A percentile compares a stretch with the other conserved stretches of the same genome.
Conservation (phyloP, 78 protist genomes). For the Chrysochromulina tobinii region DNA sequence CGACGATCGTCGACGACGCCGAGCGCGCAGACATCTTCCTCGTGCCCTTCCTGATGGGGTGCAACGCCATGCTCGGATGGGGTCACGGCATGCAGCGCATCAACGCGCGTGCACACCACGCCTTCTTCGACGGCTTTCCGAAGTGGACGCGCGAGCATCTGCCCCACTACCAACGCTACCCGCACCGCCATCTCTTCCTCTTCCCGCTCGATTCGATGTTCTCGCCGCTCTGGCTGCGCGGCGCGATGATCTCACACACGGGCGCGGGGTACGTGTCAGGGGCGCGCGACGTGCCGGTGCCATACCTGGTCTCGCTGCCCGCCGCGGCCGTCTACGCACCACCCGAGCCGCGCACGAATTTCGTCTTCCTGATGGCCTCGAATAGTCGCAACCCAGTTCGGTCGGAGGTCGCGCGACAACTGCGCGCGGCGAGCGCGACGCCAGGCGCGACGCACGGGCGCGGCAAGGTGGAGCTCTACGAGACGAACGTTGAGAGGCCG, state of each 20-base stretch:
- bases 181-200: constrained; percentile 10
- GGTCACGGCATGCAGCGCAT: background rate
- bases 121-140: background rate
- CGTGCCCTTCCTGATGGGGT: constrained; percentile 8
- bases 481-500: background rate
- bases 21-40: background rate
- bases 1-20: background rate
- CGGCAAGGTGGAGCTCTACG: background rate
- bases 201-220: constrained; percentile 19
- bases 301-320: constrained; percentile 14
- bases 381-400: background rate
- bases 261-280: background rate
- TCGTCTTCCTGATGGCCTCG: constrained; percentile 9
- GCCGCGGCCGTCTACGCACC: background rate
- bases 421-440: background rate
- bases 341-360: background rate
- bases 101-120: background rate
- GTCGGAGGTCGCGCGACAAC: background rate
- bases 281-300: background rate
- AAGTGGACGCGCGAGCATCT: background rate
- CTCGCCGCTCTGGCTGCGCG: background rate
- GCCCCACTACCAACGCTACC: background rate
- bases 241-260: background rate
- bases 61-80: constrained; percentile 19
- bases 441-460: background rate